Conservation (phyloP, 2,329 filamentous ascomycete genomes). For the Aureobasidium sp. region DNA sequence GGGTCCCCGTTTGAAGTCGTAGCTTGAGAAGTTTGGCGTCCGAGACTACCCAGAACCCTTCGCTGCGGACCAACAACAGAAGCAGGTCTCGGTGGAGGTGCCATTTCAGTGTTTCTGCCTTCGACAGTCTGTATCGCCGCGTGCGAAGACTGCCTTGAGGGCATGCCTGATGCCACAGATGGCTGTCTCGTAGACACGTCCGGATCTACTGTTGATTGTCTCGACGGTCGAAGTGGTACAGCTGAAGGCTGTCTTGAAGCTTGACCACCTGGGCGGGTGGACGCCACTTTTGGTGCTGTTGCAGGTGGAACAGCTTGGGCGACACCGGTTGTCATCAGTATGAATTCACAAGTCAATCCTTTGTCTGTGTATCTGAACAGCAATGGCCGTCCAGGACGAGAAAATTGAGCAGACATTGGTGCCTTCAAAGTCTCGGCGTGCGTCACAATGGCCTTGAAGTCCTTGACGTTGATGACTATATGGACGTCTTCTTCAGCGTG, state of each 20-base stretch:
- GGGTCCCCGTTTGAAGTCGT: constrained; percentile 54
- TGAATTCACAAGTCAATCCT: constrained; percentile 66
- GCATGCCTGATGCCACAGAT: constrained; percentile 10
- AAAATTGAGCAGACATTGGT: constrained; percentile 63
- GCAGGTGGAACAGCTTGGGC: constrained; percentile 31
- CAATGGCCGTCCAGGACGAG: constrained; percentile 62
- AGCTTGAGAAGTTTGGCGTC: constrained; percentile 22
- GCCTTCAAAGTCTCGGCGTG: constrained; percentile 65
- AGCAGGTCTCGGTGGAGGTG: constrained; percentile 17
- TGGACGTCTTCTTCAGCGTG: constrained; percentile 68
- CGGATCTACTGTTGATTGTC: constrained; percentile 2
- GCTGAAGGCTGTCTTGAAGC: constrained; percentile 26
- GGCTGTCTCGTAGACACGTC: background rate
- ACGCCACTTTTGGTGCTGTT: constrained; percentile 27
- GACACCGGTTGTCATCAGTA: constrained; percentile 75
- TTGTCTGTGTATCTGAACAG: constrained; percentile 62
- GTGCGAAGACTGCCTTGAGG: constrained; percentile 3
- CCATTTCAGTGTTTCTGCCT: constrained; percentile 11
- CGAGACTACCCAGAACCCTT: constrained; percentile 21
- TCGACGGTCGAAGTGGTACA: background rate
- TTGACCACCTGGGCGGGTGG: constrained; percentile 29
- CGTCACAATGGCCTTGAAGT: constrained; percentile 71
- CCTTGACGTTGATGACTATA: constrained; percentile 74
- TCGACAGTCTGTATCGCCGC: background rate
- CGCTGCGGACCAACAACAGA: constrained; percentile 17